These are phyloP conservation scores for Talaromyces sp. DNA, from an alignment of 2,329 filamentous ascomycete species.

Conservation along the genomic window DNA sequence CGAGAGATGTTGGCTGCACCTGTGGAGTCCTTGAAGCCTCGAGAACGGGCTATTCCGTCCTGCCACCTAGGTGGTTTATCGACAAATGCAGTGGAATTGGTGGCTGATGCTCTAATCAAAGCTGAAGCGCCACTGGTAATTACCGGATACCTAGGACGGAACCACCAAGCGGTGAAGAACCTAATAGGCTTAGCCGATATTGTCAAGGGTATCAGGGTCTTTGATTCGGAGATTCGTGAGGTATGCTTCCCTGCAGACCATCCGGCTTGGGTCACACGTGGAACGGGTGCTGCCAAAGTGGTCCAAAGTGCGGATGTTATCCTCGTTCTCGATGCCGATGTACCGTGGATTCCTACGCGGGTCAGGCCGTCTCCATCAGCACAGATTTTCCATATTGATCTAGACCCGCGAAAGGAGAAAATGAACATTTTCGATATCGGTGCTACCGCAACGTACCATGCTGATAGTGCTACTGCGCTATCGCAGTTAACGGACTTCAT, in stretches of 20 bases:
- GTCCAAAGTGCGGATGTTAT: slow-evolving; percentile 78
- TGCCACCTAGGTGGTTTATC: slow-evolving; percentile 62
- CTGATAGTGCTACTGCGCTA: slow-evolving; percentile 44
- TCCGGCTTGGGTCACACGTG: slow-evolving; percentile 61
- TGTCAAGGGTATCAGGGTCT: slow-evolving; percentile 45
- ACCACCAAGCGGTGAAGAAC: slow-evolving; percentile 38
- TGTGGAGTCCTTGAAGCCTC: slow-evolving; percentile 62
- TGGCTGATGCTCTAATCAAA: slow-evolving; percentile 40
- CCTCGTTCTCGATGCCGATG: slow-evolving; percentile 78
- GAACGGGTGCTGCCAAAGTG: slow-evolving; percentile 67
- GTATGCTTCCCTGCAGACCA: slow-evolving; percentile 44
- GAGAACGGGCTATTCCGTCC: slow-evolving; percentile 64
- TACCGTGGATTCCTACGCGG: slow-evolving; percentile 82
- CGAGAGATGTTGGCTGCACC: slow-evolving; percentile 81
- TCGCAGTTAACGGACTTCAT: slow-evolving; percentile 14
- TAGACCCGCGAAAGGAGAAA: slow-evolving; percentile 64
- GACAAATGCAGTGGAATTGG: slow-evolving; percentile 38
- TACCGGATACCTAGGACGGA: slow-evolving; percentile 49
- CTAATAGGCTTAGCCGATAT: slow-evolving; percentile 46
- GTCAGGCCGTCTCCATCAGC: slow-evolving; percentile 54
- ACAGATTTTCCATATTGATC: slow-evolving; percentile 62
- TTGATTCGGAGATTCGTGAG: slow-evolving; percentile 49
- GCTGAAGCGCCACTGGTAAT: slow-evolving; percentile 49
- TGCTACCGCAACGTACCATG: slow-evolving; percentile 59
- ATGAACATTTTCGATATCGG: slow-evolving; percentile 68